Percentiles rank a stretch among this genome's conserved stretches.
These are phyloP conservation scores for Macrolepiota dolichaula DNA, from an alignment of 768 basidiomycete genomes.

Conservation along the genomic window DNA sequence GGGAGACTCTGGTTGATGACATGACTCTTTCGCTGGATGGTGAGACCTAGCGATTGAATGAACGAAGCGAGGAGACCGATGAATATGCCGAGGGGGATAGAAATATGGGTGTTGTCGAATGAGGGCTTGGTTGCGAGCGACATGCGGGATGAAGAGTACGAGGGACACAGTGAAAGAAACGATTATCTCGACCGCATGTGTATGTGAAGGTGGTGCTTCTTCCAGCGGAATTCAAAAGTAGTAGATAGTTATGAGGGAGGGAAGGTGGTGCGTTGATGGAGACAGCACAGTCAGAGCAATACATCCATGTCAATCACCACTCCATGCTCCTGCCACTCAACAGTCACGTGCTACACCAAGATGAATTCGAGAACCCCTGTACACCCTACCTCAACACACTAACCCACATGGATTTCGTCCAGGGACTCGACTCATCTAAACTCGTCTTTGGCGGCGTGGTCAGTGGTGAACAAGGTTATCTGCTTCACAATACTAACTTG, in stretches of 20 bases:
- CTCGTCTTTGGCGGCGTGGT: slow-evolving; percentile 66
- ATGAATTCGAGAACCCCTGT: not conserved
- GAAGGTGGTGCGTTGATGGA: not conserved
- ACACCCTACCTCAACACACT: slow-evolving; percentile 5
- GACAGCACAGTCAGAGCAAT: not conserved
- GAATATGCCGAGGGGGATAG: slow-evolving; percentile 49
- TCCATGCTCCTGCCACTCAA: not conserved
- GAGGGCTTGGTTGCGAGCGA: not conserved
- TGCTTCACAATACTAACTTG: not conserved
- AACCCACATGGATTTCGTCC: slow-evolving; percentile 58
- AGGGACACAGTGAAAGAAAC: not conserved
- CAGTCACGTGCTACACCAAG: slow-evolving; percentile 2
- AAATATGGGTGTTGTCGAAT: slow-evolving; percentile 23
- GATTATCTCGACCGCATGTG: slow-evolving; percentile 7
- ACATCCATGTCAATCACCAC: not conserved
- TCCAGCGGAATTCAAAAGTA: not conserved
- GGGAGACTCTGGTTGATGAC: slow-evolving; percentile 76
- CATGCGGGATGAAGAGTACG: not conserved
- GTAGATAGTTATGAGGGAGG: not conserved
- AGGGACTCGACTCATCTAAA: slow-evolving; percentile 69
- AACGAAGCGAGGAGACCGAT: slow-evolving; percentile 80
- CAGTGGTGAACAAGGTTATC: slow-evolving; percentile 16
- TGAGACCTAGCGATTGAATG: slow-evolving; percentile 87
- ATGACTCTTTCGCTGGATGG: slow-evolving; percentile 93
- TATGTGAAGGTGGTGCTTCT: not conserved